A percentile compares a stretch with the other conserved stretches of the same genome.
These are phyloP conservation scores for Hygrophorus pudorinus DNA, from an alignment of 768 basidiomycete species.

Conservation along the genomic window DNA sequence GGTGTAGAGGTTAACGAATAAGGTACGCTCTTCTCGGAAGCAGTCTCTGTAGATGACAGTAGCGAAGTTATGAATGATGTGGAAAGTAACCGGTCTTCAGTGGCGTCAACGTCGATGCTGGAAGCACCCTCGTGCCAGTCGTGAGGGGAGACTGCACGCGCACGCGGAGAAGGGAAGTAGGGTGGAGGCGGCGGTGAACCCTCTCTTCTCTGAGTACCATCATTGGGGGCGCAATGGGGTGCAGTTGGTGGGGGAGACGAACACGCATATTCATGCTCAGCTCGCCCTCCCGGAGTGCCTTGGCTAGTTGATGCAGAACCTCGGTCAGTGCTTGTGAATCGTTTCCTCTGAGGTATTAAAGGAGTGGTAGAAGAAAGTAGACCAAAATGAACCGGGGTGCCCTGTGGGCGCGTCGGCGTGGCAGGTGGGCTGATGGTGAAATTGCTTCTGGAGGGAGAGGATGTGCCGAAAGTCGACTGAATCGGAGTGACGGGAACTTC, in stretches of 20 bases:
- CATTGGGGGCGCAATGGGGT: too few species aligned
- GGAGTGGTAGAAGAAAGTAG: constrained; percentile 2
- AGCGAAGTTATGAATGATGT: constrained; percentile 54
- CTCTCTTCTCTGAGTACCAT: too few species aligned
- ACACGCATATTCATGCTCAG: too few species aligned
- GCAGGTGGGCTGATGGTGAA: constrained; percentile 16
- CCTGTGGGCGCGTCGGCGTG: constrained; percentile 10
- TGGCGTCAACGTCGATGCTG: constrained; percentile 43
- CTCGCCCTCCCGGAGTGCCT: too few species aligned
- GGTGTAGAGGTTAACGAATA: constrained; percentile 8
- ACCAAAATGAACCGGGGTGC: not conserved
- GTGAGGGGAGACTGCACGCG: constrained; percentile 27
- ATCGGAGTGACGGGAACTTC: constrained; percentile 35
- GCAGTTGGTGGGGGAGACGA: too few species aligned
- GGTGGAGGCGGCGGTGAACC: constrained; percentile 2
- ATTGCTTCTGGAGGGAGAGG: constrained; percentile 16
- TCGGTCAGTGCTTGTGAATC: constrained; percentile 4
- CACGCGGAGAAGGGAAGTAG: constrained; percentile 9
- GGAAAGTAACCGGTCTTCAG: constrained; percentile 47
- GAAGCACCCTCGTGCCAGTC: constrained; percentile 59
- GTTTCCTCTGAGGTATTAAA: not conserved
- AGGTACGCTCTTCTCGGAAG: constrained; percentile 14
- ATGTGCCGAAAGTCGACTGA: constrained; percentile 20
- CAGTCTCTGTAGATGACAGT: constrained; percentile 3
- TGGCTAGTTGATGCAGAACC: too few species aligned